Conservation (phyloP, 176 grass and related monocot genomes). For the Musa itinerans region DNA sequence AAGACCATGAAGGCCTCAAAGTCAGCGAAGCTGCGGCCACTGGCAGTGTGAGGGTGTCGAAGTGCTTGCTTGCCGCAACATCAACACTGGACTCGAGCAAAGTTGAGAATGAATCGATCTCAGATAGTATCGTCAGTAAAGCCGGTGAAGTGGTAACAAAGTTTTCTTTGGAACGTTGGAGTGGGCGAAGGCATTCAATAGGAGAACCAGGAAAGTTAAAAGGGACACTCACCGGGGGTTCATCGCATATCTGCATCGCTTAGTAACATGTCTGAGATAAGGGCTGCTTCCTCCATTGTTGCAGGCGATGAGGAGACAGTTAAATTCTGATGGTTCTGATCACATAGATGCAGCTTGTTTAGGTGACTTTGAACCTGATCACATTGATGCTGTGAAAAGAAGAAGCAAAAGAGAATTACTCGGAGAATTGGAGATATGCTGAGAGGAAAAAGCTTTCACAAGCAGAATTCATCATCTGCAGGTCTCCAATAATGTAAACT, state of each 20-base stretch:
- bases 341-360: slow-evolving; percentile 41
- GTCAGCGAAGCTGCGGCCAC: slow-evolving; percentile 64
- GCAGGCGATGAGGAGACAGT: slow-evolving; percentile 16
- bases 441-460: slow-evolving; percentile 54
- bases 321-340: slow-evolving; percentile 45
- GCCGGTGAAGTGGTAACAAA: slow-evolving; percentile 20
- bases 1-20: slow-evolving; percentile 76
- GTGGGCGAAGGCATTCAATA: slow-evolving; percentile 45
- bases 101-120: slow-evolving; percentile 8
- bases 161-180: slow-evolving; percentile 25
- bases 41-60: slow-evolving; percentile 54
- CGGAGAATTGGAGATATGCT: slow-evolving; percentile 67
- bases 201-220: slow-evolving; percentile 58
- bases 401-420: slow-evolving; percentile 60
- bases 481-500: neutral
- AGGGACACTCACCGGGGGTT: slow-evolving; percentile 12
- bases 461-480: slow-evolving; percentile 30
- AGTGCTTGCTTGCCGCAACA: slow-evolving; percentile 64
- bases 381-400: slow-evolving; percentile 2
- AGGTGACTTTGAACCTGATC: slow-evolving; percentile 12
- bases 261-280: slow-evolving; percentile 62
- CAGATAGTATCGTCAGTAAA: neutral
- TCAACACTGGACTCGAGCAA: slow-evolving; percentile 35
- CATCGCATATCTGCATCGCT: slow-evolving; percentile 50
- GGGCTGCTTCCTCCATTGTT: slow-evolving; percentile 30